phyloP scores from a whole-genome alignment of 257 asterid species.

The Solanum habrochaites region DNA sequence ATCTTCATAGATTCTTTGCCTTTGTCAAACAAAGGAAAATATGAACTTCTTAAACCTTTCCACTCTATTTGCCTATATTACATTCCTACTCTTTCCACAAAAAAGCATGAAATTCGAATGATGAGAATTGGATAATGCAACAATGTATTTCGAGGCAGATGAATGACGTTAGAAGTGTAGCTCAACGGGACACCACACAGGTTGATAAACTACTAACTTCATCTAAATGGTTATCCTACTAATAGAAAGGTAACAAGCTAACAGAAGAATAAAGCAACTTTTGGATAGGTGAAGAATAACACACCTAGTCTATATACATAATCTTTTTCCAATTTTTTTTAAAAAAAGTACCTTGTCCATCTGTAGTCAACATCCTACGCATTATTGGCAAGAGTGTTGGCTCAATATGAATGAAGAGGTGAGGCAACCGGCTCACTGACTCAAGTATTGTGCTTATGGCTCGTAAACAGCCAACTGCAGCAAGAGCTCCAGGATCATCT shows the following conservation, averaged over 20 bases:
- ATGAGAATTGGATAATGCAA: background rate
- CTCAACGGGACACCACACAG: background rate
- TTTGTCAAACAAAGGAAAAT: background rate
- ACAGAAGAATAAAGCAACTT: conserved; percentile 31
- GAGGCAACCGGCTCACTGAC: conserved; percentile 87
- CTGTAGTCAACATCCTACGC: conserved; percentile 94
- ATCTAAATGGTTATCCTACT: background rate
- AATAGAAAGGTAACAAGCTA: background rate
- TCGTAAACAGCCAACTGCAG: conserved; percentile 99
- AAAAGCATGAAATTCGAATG: background rate
- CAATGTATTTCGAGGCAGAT: background rate
- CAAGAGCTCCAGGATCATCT: conserved; percentile 98
- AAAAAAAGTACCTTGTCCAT: conserved; percentile 68
- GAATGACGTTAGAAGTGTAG: background rate
- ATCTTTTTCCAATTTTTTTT: background rate
- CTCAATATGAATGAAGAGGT: conserved; percentile 75
- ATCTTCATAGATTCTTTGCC: background rate
- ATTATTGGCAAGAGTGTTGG: conserved; percentile 89
- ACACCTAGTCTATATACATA: background rate
- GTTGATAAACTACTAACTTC: background rate
- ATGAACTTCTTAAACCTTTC: background rate
- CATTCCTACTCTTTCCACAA: background rate
- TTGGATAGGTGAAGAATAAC: background rate
- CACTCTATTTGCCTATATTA: background rate
- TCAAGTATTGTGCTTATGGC: conserved; percentile 99